Conservation (phyloP, 2,329 filamentous ascomycete genomes). For the Hymenoscyphus albidus region DNA sequence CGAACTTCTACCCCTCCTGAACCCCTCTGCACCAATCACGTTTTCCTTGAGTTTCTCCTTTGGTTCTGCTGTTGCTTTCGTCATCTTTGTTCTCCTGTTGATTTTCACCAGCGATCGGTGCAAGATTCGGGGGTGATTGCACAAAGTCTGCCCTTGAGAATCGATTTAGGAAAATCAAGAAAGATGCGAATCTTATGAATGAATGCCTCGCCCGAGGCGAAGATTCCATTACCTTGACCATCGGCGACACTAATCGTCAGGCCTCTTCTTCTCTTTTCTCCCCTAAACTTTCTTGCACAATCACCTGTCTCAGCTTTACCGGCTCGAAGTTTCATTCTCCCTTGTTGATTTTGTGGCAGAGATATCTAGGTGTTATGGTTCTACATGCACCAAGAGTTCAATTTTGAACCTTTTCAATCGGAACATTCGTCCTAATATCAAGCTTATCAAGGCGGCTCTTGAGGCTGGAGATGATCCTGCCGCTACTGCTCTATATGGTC, state of each 20-base stretch:
- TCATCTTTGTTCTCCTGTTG: conserved; percentile 15
- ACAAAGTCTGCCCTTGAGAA: conserved; percentile 38
- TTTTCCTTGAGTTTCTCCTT: conserved; percentile 1
- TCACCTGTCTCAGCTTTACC: not conserved
- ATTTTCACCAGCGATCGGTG: conserved; percentile 25
- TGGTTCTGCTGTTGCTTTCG: conserved; percentile 3
- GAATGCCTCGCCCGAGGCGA: conserved; percentile 29
- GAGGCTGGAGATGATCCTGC: not conserved
- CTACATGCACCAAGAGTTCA: not conserved
- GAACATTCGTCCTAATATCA: not conserved
- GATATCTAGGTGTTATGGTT: not conserved
- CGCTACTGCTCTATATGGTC: not conserved
- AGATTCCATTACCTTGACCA: conserved; percentile 36
- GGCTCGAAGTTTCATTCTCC: not conserved
- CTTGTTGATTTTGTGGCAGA: not conserved
- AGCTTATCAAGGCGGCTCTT: not conserved
- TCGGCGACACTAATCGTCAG: conserved; percentile 17
- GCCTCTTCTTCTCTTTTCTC: not conserved
- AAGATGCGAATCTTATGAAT: conserved; percentile 38
- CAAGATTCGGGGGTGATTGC: conserved; percentile 34
- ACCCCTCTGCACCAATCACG: conserved; percentile 5
- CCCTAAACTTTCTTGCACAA: not conserved
- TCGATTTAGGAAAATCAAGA: conserved; percentile 39
- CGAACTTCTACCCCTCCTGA: not conserved
- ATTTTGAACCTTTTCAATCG: not conserved